Percentiles rank a stretch among this genome's conserved stretches.
phyloP scores from a whole-genome alignment of 495 filamentous ascomycete species.

The Thermothielavioides terrestris region DNA sequence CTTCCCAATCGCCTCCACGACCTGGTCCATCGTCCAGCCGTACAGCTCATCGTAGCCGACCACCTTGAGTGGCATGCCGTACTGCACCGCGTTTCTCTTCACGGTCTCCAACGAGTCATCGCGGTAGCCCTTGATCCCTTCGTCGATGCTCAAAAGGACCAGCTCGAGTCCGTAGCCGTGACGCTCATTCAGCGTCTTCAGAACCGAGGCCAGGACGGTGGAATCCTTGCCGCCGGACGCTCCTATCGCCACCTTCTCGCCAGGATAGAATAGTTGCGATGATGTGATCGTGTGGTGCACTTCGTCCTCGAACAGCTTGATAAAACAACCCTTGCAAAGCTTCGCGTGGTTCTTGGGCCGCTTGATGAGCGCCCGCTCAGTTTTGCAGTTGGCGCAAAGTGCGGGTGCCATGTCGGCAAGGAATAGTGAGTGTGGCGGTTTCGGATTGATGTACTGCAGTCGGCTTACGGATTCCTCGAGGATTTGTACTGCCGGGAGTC shows the following conservation, averaged over 20 bases:
- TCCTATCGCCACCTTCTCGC: constrained; percentile 87
- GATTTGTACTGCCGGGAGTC: no score
- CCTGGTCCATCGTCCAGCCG: constrained; percentile 99
- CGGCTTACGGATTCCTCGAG: no score
- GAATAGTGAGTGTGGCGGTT: background rate
- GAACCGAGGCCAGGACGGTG: constrained; percentile 86
- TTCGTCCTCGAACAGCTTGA: constrained; percentile 80
- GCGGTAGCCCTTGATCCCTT: constrained; percentile 93
- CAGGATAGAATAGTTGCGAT: constrained; percentile 67
- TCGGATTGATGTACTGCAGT: no score
- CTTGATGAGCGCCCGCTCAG: constrained; percentile 73
- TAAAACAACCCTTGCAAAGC: constrained; percentile 84
- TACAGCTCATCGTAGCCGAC: constrained; percentile 92
- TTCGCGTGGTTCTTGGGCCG: constrained; percentile 89
- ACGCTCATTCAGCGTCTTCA: constrained; percentile 89
- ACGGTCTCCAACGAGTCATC: constrained; percentile 95
- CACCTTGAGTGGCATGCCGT: constrained; percentile 82
- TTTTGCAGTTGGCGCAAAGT: constrained; percentile 66
- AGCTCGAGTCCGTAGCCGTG: constrained; percentile 81
- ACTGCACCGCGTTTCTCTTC: constrained; percentile 84
- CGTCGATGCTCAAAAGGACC: constrained; percentile 83
- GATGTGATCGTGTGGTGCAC: constrained; percentile 84
- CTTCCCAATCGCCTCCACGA: constrained; percentile 90
- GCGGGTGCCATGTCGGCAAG: constrained; percentile 37
- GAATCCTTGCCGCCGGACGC: constrained; percentile 97